phyloP scores from a whole-genome alignment of 768 basidiomycete species.

The Trametes cinnabarina region DNA sequence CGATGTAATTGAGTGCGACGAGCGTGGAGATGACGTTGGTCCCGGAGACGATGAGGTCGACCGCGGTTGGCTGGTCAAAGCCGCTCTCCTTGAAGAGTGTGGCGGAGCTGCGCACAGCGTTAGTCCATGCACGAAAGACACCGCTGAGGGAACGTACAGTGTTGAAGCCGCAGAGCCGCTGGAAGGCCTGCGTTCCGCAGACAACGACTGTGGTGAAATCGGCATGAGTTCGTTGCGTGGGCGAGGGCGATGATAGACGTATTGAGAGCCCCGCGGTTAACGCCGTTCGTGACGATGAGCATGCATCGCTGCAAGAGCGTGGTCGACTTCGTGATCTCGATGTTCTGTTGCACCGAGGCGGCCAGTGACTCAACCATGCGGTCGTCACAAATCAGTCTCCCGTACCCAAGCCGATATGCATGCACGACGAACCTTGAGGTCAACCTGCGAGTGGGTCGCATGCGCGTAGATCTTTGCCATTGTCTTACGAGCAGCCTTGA shows the following conservation, averaged over 20 bases:
- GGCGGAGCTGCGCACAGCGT: too few species aligned
- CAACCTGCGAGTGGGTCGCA: slow-evolving; percentile 62
- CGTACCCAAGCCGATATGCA: too few species aligned
- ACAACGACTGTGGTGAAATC: slow-evolving; percentile 52
- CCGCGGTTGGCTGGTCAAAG: slow-evolving; percentile 78
- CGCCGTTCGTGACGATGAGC: slow-evolving; percentile 53
- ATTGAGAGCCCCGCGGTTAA: slow-evolving; percentile 72
- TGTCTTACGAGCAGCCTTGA: slow-evolving; percentile 49
- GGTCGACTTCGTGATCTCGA: slow-evolving; percentile 59
- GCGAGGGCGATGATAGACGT: slow-evolving; percentile 26
- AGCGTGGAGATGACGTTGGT: slow-evolving; percentile 80
- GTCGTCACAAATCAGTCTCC: not conserved
- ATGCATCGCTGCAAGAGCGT: slow-evolving; percentile 55
- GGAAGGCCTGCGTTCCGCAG: slow-evolving; percentile 80
- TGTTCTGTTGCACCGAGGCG: slow-evolving; percentile 57
- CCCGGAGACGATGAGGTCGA: slow-evolving; percentile 73
- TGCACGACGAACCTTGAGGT: slow-evolving; percentile 49
- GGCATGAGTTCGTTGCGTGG: not conserved
- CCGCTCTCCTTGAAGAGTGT: slow-evolving; percentile 80
- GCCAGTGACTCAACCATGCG: slow-evolving; percentile 54
- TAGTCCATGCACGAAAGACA: too few species aligned
- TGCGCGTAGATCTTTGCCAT: slow-evolving; percentile 68
- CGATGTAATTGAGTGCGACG: slow-evolving; percentile 71
- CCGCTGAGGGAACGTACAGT: slow-evolving; percentile 51
- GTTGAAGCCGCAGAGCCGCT: slow-evolving; percentile 84